These are phyloP conservation scores for Phytophthora syringae DNA, from an alignment of 352 stramenopile genomes.

Conservation along the genomic window DNA sequence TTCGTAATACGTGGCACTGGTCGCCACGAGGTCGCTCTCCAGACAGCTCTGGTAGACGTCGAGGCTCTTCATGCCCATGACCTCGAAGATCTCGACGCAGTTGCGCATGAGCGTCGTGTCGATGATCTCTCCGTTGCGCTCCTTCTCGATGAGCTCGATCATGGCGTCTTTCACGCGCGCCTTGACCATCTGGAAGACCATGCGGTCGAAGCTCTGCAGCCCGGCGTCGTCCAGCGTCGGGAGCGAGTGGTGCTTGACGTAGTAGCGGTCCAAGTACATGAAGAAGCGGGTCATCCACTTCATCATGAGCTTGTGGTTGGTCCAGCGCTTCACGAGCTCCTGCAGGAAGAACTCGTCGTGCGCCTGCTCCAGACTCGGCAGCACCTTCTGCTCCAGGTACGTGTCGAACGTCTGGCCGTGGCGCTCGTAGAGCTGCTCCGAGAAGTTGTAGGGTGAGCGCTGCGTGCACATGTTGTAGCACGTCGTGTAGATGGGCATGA, in stretches of 20 bases:
- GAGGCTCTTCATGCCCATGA: conserved; percentile 97
- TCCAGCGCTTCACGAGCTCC: conserved; percentile 97
- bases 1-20: conserved; percentile 95
- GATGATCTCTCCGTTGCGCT: conserved; percentile 97
- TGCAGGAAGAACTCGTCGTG: conserved; percentile 96
- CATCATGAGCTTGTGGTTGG: conserved; percentile 99
- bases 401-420: conserved; percentile 93
- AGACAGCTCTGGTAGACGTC: conserved; percentile 97
- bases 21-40: conserved; percentile 93
- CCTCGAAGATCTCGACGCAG: conserved; percentile 98
- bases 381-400: conserved; percentile 91
- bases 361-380: conserved; percentile 87
- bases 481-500: conserved; percentile 92
- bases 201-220: conserved; percentile 82
- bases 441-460: conserved; percentile 99
- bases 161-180: conserved; percentile 89
- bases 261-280: conserved; percentile 99
- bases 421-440: conserved; percentile 97
- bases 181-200: conserved; percentile 89
- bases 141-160: conserved; percentile 97
- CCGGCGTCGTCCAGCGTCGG: conserved; percentile 95
- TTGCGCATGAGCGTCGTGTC: conserved; percentile 97
- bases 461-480: conserved; percentile 99
- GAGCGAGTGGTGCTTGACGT: conserved; percentile 97
- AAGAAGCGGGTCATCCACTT: conserved; percentile 99